Base-by-base conservation (phyloP, 2,329 filamentous ascomycete genomes). In the Trichoderma harzianum region DNA sequence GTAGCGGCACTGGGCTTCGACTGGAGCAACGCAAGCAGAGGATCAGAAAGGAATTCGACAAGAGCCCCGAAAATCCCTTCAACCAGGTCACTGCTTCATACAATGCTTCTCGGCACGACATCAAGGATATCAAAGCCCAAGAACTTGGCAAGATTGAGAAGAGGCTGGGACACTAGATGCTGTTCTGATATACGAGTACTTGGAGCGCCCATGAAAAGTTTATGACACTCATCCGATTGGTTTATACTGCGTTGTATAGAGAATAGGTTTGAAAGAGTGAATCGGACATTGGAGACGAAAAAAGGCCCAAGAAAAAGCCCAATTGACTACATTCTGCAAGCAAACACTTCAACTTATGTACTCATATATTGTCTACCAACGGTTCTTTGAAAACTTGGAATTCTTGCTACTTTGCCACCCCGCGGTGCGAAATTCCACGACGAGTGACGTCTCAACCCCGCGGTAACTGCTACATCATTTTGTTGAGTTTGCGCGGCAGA, bases 21-120 rank as follows among this genome's bases (percentile, higher is more conserved):
- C 86, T 93, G 76, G 89, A 97, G 76, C 95, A 98, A 87, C 92
- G 93, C 82, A 91, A 95, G 78, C 92, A 95, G 74, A 87, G 91
- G 78, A 93, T 97, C 76, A 84, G 89, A 74, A 97, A 97, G 86
- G 96, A 98, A 84, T 99, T 98, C 81, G 92, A 97, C 82, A 97
- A 94, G 86, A 93, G 92, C 78, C 91, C 93, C 1, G 95, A 98
- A 77, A 99, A 99, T 81, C 96, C 96, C 16, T 96, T 97, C 84
- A 97, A 97, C 83, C 93, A 97, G 84, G 90, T 91, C 18, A 89
- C 85, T 66, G 93, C 90, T 2, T 82, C 86, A 3, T 97, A 94
- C 83, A 93, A 99, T 82, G 89, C 93, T 69, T 88, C 87, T 26
- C 92, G 89, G 82, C 93, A 94, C 5, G 95, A 99, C 77, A 78